phyloP scores from a whole-genome alignment of 1,284 basidiomycete genomes.

The Violaceomyces palustris region DNA sequence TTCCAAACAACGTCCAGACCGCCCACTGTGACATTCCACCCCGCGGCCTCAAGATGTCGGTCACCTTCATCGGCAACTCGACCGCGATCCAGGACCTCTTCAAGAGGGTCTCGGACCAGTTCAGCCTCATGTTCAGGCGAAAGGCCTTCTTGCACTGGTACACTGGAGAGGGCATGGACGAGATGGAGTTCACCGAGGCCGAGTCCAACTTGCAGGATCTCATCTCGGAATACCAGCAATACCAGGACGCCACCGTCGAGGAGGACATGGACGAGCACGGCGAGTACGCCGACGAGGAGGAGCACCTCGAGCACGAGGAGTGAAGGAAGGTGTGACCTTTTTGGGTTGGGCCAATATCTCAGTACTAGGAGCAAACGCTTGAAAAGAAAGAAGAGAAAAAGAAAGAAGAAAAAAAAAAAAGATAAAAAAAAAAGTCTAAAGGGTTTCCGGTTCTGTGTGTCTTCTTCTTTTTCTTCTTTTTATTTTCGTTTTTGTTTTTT shows the following conservation, averaged over 20 bases:
- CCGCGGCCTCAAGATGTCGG: conserved; percentile 51
- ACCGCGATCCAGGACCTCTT: conserved; percentile 52
- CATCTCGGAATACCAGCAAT: conserved; percentile 55
- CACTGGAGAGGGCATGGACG: conserved; percentile 54
- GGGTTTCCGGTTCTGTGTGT: too few species aligned
- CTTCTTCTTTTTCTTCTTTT: not conserved
- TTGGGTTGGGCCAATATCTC: too few species aligned
- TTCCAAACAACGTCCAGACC: conserved; percentile 52
- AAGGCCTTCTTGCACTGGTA: conserved; percentile 55
- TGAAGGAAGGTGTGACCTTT: too few species aligned
- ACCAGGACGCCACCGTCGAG: conserved; percentile 56
- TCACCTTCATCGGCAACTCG: conserved; percentile 53
- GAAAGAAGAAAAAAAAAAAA: too few species aligned
- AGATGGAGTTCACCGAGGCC: conserved; percentile 55
- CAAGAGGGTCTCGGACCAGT: conserved; percentile 52
- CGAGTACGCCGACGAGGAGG: conserved; percentile 43
- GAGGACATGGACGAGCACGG: conserved; percentile 51
- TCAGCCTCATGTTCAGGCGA: conserved; percentile 52
- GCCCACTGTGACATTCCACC: conserved; percentile 51
- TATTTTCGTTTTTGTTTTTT: conserved; percentile 1
- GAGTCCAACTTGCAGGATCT: conserved; percentile 52
- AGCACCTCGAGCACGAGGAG: conserved; percentile 34
- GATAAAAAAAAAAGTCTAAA: too few species aligned
- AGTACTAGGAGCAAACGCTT: too few species aligned
- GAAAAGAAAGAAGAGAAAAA: too few species aligned